Evolutionary conservation across 495 filamentous ascomycete species (phyloP), one percentile per base, ranked within the genome.

Genomic region (Aspergillus wentii): DNA sequence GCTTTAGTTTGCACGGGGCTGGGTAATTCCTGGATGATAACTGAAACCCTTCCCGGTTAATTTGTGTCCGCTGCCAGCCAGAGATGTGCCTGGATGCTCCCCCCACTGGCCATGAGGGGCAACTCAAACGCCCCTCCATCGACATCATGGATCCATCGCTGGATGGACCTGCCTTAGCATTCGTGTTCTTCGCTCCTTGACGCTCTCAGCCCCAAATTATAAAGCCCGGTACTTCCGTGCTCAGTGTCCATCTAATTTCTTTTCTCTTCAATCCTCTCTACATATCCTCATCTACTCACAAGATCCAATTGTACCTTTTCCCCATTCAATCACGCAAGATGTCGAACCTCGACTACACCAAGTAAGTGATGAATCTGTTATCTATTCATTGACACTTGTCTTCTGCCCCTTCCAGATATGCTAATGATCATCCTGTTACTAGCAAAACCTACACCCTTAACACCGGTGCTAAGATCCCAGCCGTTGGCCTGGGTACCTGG

Each of bases 401-500:
- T n/a, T n/a, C n/a, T n/a, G n/a, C n/a, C n/a, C n/a, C n/a, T n/a
- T n/a, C n/a, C n/a, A n/a, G n/a, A n/a, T n/a, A n/a, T n/a, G 25
- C 25, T 28, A 28, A 28, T 4, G 25, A 10, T 28, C 9, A 48
- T 44, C 4, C 0, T 9, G n/a, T 15, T 13, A 11, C 30, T 31
- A 72, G 68, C 46, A 80, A 82, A 61, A 78, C 74, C 19, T 84
- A 74, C 65, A 85, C 78, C 51, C 83, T 91, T 49, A 88, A 89
- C 68, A 86, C 84, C 17, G 85, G 86, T 20, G 76, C 64, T 58
- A 76, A 80, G 61, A 90, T 94, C 47, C 88, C 87, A 16, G 83
- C 81, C 38, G 62, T 91, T 43, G 87, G 87, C 43, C 77, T 92
- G 21, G 87, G 88, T 9, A 92, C 87, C 1, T 94, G 86, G 86